phyloP scores from a whole-genome alignment of 2,329 filamentous ascomycete genomes.

The Calonectria hongkongensis region DNA sequence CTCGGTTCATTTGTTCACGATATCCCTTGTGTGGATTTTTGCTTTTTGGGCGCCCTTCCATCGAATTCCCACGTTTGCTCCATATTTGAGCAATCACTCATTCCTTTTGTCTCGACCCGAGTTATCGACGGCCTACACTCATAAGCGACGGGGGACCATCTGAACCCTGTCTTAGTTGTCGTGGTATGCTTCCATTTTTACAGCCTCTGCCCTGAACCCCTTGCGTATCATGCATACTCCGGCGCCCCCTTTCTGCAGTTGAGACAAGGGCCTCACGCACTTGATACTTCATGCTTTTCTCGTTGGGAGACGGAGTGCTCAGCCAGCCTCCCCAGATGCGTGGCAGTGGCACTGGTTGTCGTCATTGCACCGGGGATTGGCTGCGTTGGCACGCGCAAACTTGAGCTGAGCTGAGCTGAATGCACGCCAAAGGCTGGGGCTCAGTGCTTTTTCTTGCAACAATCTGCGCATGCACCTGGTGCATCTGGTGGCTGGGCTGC shows the following conservation, averaged over 20 bases:
- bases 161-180: conserved; percentile 52
- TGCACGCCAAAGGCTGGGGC: conserved; percentile 23
- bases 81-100: conserved; percentile 43
- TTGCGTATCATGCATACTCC: conserved; percentile 42
- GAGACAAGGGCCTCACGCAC: conserved; percentile 44
- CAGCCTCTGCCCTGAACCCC: conserved; percentile 50
- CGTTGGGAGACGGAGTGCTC: conserved; percentile 9
- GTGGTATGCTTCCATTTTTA: conserved; percentile 54
- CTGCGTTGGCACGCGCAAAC: conserved; percentile 33
- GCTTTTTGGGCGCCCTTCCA: conserved; percentile 36
- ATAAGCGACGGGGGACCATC: conserved; percentile 47
- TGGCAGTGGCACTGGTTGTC: conserved; percentile 28
- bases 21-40: conserved; percentile 39
- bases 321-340: conserved; percentile 28
- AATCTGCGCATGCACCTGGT: conserved; percentile 27
- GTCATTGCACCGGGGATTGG: conserved; percentile 21
- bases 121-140: conserved; percentile 52
- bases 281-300: conserved; percentile 27
- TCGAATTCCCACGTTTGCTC: conserved; percentile 37
- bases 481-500: conserved; percentile 24
- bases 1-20: conserved; percentile 29
- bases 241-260: conserved; percentile 43
- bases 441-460: conserved; percentile 20
- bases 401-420: conserved; percentile 25
- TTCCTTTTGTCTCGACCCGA: conserved; percentile 53